These are phyloP conservation scores for Barnettozyma sp. DNA, from an alignment of 805 yeast genomes.

Conservation along the genomic window DNA sequence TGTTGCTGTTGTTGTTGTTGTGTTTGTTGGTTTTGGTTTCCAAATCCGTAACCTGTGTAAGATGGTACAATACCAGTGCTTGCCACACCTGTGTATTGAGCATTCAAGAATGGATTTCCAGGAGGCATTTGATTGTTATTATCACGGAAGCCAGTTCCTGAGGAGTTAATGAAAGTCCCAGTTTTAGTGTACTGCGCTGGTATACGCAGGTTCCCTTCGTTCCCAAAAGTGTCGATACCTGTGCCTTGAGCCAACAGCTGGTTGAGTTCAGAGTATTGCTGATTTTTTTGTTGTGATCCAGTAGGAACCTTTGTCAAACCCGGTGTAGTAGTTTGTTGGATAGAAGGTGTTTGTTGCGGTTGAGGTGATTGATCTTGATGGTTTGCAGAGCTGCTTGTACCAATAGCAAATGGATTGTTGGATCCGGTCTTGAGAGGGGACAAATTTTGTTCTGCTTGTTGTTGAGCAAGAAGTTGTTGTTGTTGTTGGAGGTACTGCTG, in stretches of 20 bases:
- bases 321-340: constrained; percentile 24
- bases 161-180: constrained; percentile 74
- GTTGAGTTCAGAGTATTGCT: constrained; percentile 66
- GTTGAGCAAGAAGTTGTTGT: constrained; percentile 32
- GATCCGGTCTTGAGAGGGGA: constrained; percentile 61
- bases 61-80: constrained; percentile 66
- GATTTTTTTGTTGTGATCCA: constrained; percentile 49
- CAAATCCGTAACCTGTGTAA: constrained; percentile 92
- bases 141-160: constrained; percentile 65
- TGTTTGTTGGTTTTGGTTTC: constrained; percentile 48
- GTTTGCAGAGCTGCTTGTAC: constrained; percentile 5
- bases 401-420: constrained; percentile 70
- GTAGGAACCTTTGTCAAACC: constrained; percentile 39
- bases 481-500: constrained; percentile 25
- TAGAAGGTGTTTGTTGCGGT: constrained; percentile 16
- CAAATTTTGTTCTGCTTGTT: constrained; percentile 30
- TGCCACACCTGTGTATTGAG: constrained; percentile 70
- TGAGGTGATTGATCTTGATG: constrained; percentile 9
- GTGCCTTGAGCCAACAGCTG: constrained; percentile 77
- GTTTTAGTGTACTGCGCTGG: constrained; percentile 91
- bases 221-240: constrained; percentile 91
- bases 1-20: constrained; percentile 32
- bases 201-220: constrained; percentile 73
- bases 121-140: constrained; percentile 20
- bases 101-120: constrained; percentile 40